A percentile compares a stretch with the other conserved stretches of the same genome.
phyloP scores from a whole-genome alignment of 768 basidiomycete species.

The Leccinum subtestaceum region DNA sequence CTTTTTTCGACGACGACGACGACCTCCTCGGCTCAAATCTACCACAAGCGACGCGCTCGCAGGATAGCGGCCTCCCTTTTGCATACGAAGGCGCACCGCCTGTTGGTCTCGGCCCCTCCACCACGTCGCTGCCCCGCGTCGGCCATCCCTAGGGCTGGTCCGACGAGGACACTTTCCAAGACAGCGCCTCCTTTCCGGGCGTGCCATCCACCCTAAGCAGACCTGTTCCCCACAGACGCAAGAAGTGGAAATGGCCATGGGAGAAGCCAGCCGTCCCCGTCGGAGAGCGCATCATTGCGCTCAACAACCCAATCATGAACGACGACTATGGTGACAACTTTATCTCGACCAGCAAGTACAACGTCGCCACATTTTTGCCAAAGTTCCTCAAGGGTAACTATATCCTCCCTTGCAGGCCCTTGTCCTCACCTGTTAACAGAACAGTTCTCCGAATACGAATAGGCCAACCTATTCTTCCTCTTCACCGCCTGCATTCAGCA shows the following conservation, averaged over 20 bases:
- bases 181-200: conserved; percentile 41
- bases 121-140: conserved; percentile 37
- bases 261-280: conserved; percentile 58
- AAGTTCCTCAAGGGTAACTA: conserved; percentile 88
- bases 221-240: conserved; percentile 21
- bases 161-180: conserved; percentile 58
- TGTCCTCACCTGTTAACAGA: conserved; percentile 47
- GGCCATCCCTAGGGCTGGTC: conserved; percentile 69
- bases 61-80: too few relatives aligned
- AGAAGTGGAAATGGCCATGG: conserved; percentile 82
- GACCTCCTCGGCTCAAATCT: too few relatives aligned
- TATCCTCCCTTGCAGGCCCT: not conserved
- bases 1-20: too few relatives aligned
- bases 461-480: conserved; percentile 90
- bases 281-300: conserved; percentile 77
- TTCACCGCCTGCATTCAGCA: conserved; percentile 98
- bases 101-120: conserved; percentile 54
- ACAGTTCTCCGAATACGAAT: conserved; percentile 93
- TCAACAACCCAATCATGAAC: conserved; percentile 74
- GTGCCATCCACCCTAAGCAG: conserved; percentile 16
- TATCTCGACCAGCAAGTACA: conserved; percentile 95
- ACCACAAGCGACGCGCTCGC: too few relatives aligned
- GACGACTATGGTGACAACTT: conserved; percentile 74
- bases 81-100: conserved; percentile 56
- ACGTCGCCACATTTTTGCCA: conserved; percentile 78